phyloP scores from a whole-genome alignment of 139 green algal genomes.

The Bryopsis sp. region DNA sequence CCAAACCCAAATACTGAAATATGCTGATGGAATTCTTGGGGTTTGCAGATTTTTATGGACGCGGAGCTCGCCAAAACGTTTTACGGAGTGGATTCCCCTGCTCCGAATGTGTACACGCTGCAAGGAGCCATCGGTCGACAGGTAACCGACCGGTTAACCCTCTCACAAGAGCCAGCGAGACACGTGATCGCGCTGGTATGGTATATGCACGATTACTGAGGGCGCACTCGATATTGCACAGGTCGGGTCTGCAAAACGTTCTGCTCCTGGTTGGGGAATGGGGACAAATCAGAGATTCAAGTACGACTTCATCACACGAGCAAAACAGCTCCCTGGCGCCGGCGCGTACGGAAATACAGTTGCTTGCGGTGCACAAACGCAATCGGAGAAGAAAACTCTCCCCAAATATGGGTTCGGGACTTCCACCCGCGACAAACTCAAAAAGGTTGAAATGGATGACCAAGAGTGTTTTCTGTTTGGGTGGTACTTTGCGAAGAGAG shows the following conservation, averaged over 20 bases:
- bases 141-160: constrained; percentile 2
- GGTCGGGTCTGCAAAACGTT: constrained; percentile 6
- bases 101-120: constrained; percentile 37
- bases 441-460: too few species aligned
- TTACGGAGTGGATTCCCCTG: constrained; percentile 35
- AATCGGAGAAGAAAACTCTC: not conserved
- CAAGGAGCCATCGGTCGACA: constrained; percentile 33
- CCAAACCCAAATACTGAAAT: not conserved
- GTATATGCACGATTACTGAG: too few species aligned
- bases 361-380: constrained; percentile 1
- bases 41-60: constrained; percentile 43
- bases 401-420: constrained; percentile 8
- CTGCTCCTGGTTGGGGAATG: constrained; percentile 5
- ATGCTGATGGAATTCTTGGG: not conserved
- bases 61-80: constrained; percentile 50
- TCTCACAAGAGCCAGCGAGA: too few species aligned
- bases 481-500: not conserved
- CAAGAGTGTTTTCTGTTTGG: too few species aligned
- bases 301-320: too few species aligned
- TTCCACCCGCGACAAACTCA: constrained; percentile 3
- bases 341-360: not conserved
- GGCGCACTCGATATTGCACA: not conserved
- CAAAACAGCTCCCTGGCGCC: not conserved
- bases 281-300: not conserved
- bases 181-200: too few species aligned